Percentiles rank a stretch among this genome's conserved stretches.
Evolutionary conservation across 75 land plant genomes (phyloP).

Genomic region (Picea sitchensis): DNA sequence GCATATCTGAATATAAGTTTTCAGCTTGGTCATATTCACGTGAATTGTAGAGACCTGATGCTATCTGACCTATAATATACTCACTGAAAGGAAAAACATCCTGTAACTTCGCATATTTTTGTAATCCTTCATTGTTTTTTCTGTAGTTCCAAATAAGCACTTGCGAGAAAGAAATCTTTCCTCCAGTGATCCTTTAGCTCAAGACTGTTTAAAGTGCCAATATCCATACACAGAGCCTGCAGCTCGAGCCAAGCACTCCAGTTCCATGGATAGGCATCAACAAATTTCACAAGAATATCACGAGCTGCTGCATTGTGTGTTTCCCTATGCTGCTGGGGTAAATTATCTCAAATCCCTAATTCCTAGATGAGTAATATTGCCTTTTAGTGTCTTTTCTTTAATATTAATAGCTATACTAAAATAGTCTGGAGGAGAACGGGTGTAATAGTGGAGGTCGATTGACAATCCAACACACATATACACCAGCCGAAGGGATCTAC

Average conservation of each 20-base stretch:
- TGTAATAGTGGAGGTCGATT: too few species aligned
- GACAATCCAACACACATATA: too few species aligned
- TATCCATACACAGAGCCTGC: conserved; percentile 69
- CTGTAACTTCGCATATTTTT: conserved; percentile 60
- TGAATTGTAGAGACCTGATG: conserved; percentile 70
- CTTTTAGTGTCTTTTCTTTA: too few species aligned
- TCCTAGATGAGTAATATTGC: too few species aligned
- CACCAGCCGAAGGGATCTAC: too few species aligned
- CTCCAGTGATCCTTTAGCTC: conserved; percentile 88
- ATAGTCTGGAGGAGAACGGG: too few species aligned
- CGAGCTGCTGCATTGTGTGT: conserved; percentile 45
- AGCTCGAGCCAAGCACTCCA: conserved; percentile 96
- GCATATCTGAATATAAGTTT: conserved; percentile 72
- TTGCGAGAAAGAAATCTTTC: conserved; percentile 87
- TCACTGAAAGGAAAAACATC: conserved; percentile 62
- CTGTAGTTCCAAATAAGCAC: conserved; percentile 78
- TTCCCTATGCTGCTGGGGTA: too few species aligned
- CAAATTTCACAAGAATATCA: conserved; percentile 66
- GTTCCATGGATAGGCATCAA: conserved; percentile 93
- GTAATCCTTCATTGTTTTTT: conserved; percentile 71
- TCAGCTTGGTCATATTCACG: conserved; percentile 91
- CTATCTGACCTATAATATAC: conserved; percentile 79
- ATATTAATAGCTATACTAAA: too few species aligned
- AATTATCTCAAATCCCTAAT: too few species aligned
- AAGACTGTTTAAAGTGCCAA: conserved; percentile 56